Evolutionary conservation across 768 basidiomycete species (phyloP), one percentile per base, ranked within the genome.

Genomic region (Neoboletus brunneissimus): DNA sequence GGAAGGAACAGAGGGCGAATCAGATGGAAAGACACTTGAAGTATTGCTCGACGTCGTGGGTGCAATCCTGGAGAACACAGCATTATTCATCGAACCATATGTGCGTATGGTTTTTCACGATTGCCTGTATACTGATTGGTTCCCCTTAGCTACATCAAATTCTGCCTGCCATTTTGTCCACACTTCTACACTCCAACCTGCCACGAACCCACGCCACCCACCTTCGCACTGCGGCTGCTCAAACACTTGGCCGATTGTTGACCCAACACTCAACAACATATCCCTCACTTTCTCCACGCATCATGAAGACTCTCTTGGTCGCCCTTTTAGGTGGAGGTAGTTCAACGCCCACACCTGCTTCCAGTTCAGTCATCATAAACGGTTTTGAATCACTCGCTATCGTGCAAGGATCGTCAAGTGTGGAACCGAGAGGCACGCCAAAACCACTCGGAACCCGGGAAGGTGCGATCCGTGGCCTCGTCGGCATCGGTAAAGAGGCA

Each of bases 21-120:
- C 73, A 51, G 86, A 93, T 57, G 86, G 91, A 13, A 78, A 79
- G 56, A 78, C 85, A 8, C 77, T 99, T 2, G 91, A 91, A 58
- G 86, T 93, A 29, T 75, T 94, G 57, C 74, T 98, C 58, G 91
- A 94, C 58, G 91, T 92, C 18, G 84, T 94, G 42, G 81, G 87
- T 56, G 91, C 94, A 2, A 77, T 98, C 15, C 74, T 97, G 48
- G 88, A 90, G 53, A 99, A 98, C 71, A 76, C 81, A 31, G 89
- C 90, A 0, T 76, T 99, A 6, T 98, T 98, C 68, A 85, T 98
- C 23, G 97, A 99, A 72, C 97, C 96, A 43, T 98, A 97, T 68
- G 94, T 97, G 66, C 68, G 91, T 80, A 29, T 23, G 4, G 45
- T 41, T 29, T 53, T 31, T 16, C 10, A 9, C 18, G 16, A n/a